Conservation (phyloP, 306 rosid species). For the Calophaca sinica region DNA sequence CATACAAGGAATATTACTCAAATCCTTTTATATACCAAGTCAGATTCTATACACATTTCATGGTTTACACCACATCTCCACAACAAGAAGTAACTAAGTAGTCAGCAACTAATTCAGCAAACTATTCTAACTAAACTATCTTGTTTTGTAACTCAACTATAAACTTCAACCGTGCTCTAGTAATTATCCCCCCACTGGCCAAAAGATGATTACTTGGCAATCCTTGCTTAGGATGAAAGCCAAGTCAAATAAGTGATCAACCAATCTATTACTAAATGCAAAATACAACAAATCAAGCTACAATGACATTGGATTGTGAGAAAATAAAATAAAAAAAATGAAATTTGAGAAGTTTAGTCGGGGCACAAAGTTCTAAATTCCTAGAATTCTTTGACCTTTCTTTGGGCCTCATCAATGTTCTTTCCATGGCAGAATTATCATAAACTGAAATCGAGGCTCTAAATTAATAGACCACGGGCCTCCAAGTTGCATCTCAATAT, state of each 20-base stretch:
- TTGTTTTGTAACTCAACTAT: no score
- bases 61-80: background rate
- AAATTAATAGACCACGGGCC: background rate
- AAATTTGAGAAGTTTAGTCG: background rate
- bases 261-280: background rate
- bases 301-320: background rate
- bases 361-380: background rate
- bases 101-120: no score
- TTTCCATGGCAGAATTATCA: background rate
- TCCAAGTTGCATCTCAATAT: conserved; percentile 5
- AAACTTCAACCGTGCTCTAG: no score
- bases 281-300: background rate
- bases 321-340: no score
- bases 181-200: background rate
- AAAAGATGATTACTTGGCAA: background rate
- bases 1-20: no score
- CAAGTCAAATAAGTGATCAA: background rate
- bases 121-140: no score
- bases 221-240: background rate
- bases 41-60: conserved; percentile 31
- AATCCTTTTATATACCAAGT: no score
- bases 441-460: no score
- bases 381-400: background rate
- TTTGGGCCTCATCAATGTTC: background rate
- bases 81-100: background rate